Base-by-base conservation (phyloP, 257 asterid genomes). In the Solanum chiquidenum region DNA sequence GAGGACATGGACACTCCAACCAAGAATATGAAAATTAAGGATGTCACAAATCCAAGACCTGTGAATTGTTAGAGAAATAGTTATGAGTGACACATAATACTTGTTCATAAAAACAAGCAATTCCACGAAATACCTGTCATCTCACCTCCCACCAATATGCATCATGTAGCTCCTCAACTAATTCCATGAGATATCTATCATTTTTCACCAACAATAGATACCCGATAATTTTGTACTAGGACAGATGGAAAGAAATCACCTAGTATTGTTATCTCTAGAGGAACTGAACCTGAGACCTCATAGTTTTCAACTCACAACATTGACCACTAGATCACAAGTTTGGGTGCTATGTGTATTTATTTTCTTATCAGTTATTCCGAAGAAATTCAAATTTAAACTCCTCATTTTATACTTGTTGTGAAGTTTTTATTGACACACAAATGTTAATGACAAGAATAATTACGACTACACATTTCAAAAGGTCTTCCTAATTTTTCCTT, bases 1-100 rank as follows among this genome's bases (percentile, higher is more conserved):
- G 89, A 89, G 83, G 91, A 89, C 72, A 27, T 89, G 86, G 85
- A 87, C 87, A 89, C 37, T 6, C 91, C 91, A 62, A 89, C 72
- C 69, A 89, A 55, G 87, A 88, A 88, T 21, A 88, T 88, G 88
- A 88, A 86, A 33, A 82, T 79, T 37, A 88, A 68, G 21, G 90
- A 89, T 33, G 89, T 86, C 49, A 89, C 73, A 87, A 89, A 89
- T 82, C 90, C 90, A 86, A 89, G 85, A 35, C 90, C 89, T 86
- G 89, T 38, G 62, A 60, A 29, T 68, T 75, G 40, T 20, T 14
- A 25, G 34, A 87, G 9, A 74, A 10, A 73, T 35, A 35, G 82
- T 68, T 18, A 75, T 23, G 58, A 23, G 55, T 5, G 21, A 75
- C 27, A 38, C 33, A 23, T 29, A 49, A 5, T 62, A 60, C 68